These are phyloP conservation scores for Penicillium sp. DNA, from an alignment of 2,329 filamentous ascomycete genomes.

Conservation along the genomic window DNA sequence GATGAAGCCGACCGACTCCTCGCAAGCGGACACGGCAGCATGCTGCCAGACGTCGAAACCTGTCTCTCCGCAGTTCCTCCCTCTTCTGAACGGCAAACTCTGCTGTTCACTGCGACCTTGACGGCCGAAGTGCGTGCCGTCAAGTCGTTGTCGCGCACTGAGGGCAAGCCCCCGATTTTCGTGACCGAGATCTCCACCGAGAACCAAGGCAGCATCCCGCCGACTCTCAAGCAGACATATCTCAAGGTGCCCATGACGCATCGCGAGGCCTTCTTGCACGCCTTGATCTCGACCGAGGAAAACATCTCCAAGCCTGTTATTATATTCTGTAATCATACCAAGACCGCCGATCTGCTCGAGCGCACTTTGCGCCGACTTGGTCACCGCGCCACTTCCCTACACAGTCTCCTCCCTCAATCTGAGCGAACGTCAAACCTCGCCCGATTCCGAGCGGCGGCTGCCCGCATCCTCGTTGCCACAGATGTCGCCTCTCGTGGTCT, in stretches of 20 bases:
- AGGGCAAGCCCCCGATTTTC: slow-evolving; percentile 75
- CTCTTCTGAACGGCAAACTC: slow-evolving; percentile 78
- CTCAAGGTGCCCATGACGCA: slow-evolving; percentile 87
- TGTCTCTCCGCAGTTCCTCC: slow-evolving; percentile 81
- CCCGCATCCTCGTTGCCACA: slow-evolving; percentile 87
- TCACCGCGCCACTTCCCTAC: slow-evolving; percentile 87
- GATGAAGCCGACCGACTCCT: slow-evolving; percentile 94
- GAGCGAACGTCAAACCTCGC: slow-evolving; percentile 86
- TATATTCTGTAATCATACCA: slow-evolving; percentile 91
- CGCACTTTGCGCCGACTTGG: slow-evolving; percentile 82
- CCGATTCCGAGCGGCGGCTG: slow-evolving; percentile 85
- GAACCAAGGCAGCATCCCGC: slow-evolving; percentile 71
- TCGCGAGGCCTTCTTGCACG: slow-evolving; percentile 91
- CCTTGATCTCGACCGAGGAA: slow-evolving; percentile 75
- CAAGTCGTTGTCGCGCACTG: slow-evolving; percentile 71
- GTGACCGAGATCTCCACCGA: slow-evolving; percentile 80
- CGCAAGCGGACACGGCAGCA: slow-evolving; percentile 72
- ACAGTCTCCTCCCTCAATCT: slow-evolving; percentile 81
- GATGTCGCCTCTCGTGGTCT: slow-evolving; percentile 93
- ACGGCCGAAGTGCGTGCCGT: slow-evolving; percentile 88
- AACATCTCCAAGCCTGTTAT: slow-evolving; percentile 80
- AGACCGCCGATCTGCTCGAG: slow-evolving; percentile 85
- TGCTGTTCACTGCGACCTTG: slow-evolving; percentile 94
- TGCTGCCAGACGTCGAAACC: slow-evolving; percentile 91
- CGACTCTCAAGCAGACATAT: slow-evolving; percentile 80